Evolutionary conservation across 768 basidiomycete genomes (phyloP), one percentile per base, ranked within the genome.

Genomic region (Hortiboletus campestris): DNA sequence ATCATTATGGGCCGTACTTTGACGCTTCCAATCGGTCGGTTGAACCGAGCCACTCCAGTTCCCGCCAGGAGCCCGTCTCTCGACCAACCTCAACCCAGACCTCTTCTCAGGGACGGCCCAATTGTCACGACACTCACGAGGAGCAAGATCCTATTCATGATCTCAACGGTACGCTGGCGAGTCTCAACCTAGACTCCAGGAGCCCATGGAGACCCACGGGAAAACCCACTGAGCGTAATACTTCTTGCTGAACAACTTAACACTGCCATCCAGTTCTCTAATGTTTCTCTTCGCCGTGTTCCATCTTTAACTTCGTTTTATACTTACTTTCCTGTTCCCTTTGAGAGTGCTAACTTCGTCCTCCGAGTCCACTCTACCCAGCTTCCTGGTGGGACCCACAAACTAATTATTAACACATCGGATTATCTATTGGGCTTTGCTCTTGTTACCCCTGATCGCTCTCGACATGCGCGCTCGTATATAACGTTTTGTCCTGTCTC

Each of bases 141-240:
- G 82, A 82, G 46, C 75, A 78, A 17, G 84, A 86, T 55, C 48
- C 68, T 31, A 79, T 91, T 60, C 81, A 82, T 38, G 88, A 90
- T 69, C 70, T 92, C 49, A 91, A 88, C 62, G 85, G 86, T 20
- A 89, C 85, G 29, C 76, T 92, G 38, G 87, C 89, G 34, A 89
- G 84, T 67, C 80, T 91, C 16, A 80, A 89, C 59, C 72, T 91
- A 53, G 86, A 85, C 63, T 61, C 71, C 55, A 69, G 65, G 53
- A 66, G 55, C 31, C 67, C 68, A n/a, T 76, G 75, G 75, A 70
- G 61, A 55, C 53, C 62, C 49, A 64, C 62, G 16, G 57, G 55
- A 53, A 64, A 66, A 46, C 52, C 61, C 49, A 29, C 59, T 12
- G 64, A 64, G 34, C 61, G 53, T 49, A 63, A 59, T 29, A 48